Evolutionary conservation across 306 rosid genomes (phyloP).

Genomic region (Corylus americana): DNA sequence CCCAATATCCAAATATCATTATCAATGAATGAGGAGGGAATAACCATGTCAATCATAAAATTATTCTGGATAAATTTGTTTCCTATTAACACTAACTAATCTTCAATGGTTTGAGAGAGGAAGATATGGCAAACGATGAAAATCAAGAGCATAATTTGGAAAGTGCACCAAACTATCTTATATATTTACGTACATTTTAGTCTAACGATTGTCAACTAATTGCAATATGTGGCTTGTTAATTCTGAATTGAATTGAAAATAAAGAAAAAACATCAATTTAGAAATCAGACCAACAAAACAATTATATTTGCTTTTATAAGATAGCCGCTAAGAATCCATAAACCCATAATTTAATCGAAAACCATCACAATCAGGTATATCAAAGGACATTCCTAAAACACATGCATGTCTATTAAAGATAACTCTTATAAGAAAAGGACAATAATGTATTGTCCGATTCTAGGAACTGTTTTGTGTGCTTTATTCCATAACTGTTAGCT

Average conservation of each 20-base stretch:
- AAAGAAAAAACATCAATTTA: neutral
- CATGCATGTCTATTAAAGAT: neutral
- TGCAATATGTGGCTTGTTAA: neutral
- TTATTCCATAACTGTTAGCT: neutral
- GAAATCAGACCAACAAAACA: no score
- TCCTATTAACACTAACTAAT: no score
- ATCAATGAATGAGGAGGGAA: neutral
- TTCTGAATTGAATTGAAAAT: neutral
- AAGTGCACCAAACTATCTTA: neutral
- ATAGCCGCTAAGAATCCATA: neutral
- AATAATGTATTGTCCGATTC: neutral
- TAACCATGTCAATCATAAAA: neutral
- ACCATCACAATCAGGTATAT: neutral
- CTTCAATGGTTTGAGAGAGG: neutral
- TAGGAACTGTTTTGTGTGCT: neutral
- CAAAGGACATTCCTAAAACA: neutral
- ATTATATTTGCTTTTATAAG: neutral
- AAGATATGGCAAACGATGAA: no score
- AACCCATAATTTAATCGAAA: neutral
- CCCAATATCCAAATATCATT: neutral
- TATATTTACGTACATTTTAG: neutral
- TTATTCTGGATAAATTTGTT: no score
- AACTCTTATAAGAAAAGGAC: neutral
- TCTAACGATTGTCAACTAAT: neutral
- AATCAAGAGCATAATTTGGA: neutral